Percentiles rank a stretch among this genome's conserved stretches.
These are phyloP conservation scores for Penicillium silybi DNA, from an alignment of 495 filamentous ascomycete genomes.

Conservation along the genomic window DNA sequence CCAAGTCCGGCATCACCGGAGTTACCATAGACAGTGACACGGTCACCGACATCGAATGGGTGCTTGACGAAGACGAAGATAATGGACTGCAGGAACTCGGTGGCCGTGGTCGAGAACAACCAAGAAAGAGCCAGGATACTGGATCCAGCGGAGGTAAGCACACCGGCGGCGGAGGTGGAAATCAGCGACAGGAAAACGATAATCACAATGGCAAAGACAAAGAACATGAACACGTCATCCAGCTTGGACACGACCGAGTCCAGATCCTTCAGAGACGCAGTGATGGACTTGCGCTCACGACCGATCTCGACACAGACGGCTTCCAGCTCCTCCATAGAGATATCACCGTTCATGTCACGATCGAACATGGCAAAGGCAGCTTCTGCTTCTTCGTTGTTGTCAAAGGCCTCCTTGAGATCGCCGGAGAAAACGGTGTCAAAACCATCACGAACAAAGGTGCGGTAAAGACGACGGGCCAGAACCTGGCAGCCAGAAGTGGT, in stretches of 20 bases:
- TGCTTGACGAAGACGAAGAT: slow-evolving; percentile 98
- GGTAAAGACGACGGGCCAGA: slow-evolving; percentile 87
- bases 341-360: slow-evolving; percentile 94
- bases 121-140: slow-evolving; percentile 83
- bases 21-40: slow-evolving; percentile 88
- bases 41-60: slow-evolving; percentile 94
- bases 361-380: slow-evolving; percentile 92
- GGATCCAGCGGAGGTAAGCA: slow-evolving; percentile 83
- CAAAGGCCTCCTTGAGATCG: slow-evolving; percentile 76
- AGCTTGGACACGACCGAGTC: slow-evolving; percentile 94
- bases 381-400: slow-evolving; percentile 83
- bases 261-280: slow-evolving; percentile 87
- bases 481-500: slow-evolving; percentile 74
- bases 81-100: slow-evolving; percentile 87
- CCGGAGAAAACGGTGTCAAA: slow-evolving; percentile 71
- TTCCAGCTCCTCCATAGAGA: slow-evolving; percentile 93
- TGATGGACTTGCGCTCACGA: slow-evolving; percentile 91
- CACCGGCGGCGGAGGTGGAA: slow-evolving; percentile 80
- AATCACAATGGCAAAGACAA: slow-evolving; percentile 72
- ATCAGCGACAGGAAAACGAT: slow-evolving; percentile 87
- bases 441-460: slow-evolving; percentile 74
- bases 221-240: slow-evolving; percentile 81
- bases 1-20: slow-evolving; percentile 70
- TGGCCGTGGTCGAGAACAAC: slow-evolving; percentile 87
- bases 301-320: slow-evolving; percentile 93